Evolutionary conservation across 2,329 filamentous ascomycete species (phyloP).

Genomic region (Penicillium sp.): DNA sequence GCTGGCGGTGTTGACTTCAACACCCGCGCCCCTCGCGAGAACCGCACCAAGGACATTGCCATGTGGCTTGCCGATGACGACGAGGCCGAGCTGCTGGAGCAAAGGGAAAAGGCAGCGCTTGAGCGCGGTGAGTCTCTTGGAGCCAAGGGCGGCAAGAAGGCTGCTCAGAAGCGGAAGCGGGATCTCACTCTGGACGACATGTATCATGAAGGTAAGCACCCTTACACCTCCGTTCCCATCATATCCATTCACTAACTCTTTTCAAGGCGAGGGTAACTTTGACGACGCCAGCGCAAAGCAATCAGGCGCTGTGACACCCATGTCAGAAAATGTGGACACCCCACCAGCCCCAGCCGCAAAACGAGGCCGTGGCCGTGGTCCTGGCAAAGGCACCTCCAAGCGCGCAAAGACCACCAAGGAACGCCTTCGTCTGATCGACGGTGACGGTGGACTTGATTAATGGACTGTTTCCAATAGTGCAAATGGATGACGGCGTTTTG

Average conservation of each 20-base stretch:
- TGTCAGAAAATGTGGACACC: slow-evolving; percentile 51
- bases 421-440: slow-evolving; percentile 44
- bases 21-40: slow-evolving; percentile 73
- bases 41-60: slow-evolving; percentile 94
- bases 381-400: slow-evolving; percentile 54
- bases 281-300: slow-evolving; percentile 77
- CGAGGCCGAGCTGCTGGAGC: slow-evolving; percentile 88
- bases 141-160: slow-evolving; percentile 59
- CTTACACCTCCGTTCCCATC: background rate
- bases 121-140: slow-evolving; percentile 62
- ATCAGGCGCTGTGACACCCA: slow-evolving; percentile 80
- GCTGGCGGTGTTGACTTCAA: slow-evolving; percentile 91
- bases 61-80: slow-evolving; percentile 99
- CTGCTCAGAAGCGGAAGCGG: slow-evolving; percentile 54
- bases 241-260: slow-evolving; percentile 6
- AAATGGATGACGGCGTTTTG: slow-evolving; percentile 19
- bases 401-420: slow-evolving; percentile 58
- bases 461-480: slow-evolving; percentile 14
- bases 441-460: slow-evolving; percentile 38
- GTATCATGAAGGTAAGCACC: slow-evolving; percentile 92
- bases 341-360: slow-evolving; percentile 44
- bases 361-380: slow-evolving; percentile 56
- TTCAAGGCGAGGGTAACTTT: slow-evolving; percentile 89
- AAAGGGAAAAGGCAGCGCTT: slow-evolving; percentile 80
- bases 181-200: slow-evolving; percentile 80